Conservation (phyloP, 1,284 basidiomycete species). For the Cystobasidiaceae sp. region DNA sequence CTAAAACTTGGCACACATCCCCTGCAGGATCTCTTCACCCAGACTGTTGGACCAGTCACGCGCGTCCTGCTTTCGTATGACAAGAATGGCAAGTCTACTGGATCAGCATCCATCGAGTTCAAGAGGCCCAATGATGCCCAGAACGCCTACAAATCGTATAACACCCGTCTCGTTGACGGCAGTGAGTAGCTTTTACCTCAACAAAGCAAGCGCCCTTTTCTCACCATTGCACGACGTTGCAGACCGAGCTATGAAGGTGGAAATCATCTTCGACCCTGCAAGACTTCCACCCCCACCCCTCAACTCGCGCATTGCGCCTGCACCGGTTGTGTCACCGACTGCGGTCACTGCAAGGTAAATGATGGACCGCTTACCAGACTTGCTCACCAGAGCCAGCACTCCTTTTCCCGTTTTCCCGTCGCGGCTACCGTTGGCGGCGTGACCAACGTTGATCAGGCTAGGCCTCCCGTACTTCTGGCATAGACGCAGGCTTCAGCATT, state of each 20-base stretch:
- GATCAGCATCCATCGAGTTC: constrained; percentile 82
- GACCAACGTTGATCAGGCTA: too few relatives aligned
- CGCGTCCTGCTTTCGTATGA: constrained; percentile 83
- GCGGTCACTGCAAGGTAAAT: constrained; percentile 47
- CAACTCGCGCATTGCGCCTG: constrained; percentile 48
- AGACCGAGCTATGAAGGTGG: constrained; percentile 98
- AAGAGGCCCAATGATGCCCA: constrained; percentile 78
- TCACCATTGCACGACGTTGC: constrained; percentile 35
- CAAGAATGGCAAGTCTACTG: constrained; percentile 77
- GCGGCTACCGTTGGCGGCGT: too few relatives aligned
- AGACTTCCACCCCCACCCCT: constrained; percentile 53
- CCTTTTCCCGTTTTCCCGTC: neutral
- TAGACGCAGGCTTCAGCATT: too few relatives aligned
- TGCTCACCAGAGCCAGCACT: neutral
- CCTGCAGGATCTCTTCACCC: constrained; percentile 84
- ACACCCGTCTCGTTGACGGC: constrained; percentile 98
- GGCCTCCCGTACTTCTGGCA: too few relatives aligned
- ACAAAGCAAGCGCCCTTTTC: too few relatives aligned
- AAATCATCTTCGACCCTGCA: constrained; percentile 87
- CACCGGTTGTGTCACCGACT: constrained; percentile 57
- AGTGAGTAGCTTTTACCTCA: constrained; percentile 69
- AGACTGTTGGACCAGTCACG: constrained; percentile 80
- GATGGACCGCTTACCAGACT: neutral
- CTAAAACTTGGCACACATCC: too few relatives aligned
- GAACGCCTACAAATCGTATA: constrained; percentile 89